Base-by-base conservation (phyloP, 75 land plant species). In the Chamaecyparis obtusa region DNA sequence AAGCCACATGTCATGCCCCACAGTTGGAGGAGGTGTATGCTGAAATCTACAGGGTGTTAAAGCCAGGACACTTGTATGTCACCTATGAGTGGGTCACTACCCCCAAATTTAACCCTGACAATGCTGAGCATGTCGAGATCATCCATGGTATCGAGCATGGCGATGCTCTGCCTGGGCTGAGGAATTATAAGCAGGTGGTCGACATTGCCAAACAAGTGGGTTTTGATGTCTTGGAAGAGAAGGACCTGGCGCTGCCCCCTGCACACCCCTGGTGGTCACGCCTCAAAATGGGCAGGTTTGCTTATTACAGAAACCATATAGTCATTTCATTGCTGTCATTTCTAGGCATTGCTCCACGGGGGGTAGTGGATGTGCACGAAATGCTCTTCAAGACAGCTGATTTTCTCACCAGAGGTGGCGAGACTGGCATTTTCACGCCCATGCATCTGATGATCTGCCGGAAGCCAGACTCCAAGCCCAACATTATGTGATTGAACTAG, bases 1-100 rank as follows among this genome's bases (percentile, higher is more conserved):
- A 97, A 85, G 99, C 99, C n/a, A 97, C 99, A 14, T 97, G 99
- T 87, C 99, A 97, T 91, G 99, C 99, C 60, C 99, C 99, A 36
- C 86, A 90, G 90, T 92, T 97, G 4, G 92, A 94, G 85, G 99
- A 96, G 0, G 99, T 96, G 24, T 97, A 97, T 86, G 89, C 91
- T 27, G 99, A 97, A 95, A 88, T 97, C 60, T 96, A 85, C 89
- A 81, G 99, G 35, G 99, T 97, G 43, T 72, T 97, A 86, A 94
- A 94, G 88, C 99, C 99, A 21, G 99, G 99, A 13, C 82, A 90
- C 41, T 89, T 96, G 43, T 97, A 93, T 85, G 98, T 96, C 27
- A 94, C 99, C 21, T 97, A 96, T 86, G 99, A 97, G 88, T 97
- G 99, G 99, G 99, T 97, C 5, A 96, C 99, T 30, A 97, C 99